Evolutionary conservation across 2,329 filamentous ascomycete genomes (phyloP).

Genomic region (Tympanopsis confertula): DNA sequence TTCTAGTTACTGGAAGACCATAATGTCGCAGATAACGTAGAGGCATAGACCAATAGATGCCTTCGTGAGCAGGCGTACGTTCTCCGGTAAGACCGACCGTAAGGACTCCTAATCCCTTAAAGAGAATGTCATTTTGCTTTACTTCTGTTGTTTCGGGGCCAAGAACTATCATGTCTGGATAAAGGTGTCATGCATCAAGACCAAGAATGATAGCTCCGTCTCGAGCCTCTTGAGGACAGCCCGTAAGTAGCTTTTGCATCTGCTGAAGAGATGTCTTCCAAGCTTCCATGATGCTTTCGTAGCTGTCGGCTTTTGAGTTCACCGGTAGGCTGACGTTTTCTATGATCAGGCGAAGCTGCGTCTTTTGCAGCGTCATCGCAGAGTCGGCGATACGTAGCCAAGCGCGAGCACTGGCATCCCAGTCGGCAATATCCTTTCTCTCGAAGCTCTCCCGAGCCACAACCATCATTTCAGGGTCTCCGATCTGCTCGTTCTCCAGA

Average conservation of each 20-base stretch:
- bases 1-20: no score
- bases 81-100: no score
- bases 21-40: no score
- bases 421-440: conserved; percentile 15
- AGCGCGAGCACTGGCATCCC: conserved; percentile 23
- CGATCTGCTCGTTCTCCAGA: background rate
- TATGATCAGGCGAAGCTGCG: conserved; percentile 14
- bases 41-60: no score
- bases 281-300: conserved; percentile 13
- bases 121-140: no score
- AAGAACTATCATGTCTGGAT: conserved; percentile 16
- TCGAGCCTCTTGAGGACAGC: conserved; percentile 11
- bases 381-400: conserved; percentile 21
- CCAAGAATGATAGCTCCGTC: conserved; percentile 14
- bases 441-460: conserved; percentile 8
- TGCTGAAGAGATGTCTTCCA: conserved; percentile 14
- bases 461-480: background rate
- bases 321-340: conserved; percentile 14
- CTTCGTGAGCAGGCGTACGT: no score
- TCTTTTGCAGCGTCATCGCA: conserved; percentile 11
- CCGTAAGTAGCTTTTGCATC: conserved; percentile 14
- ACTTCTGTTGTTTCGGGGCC: no score
- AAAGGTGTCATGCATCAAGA: conserved; percentile 20
- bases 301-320: conserved; percentile 9
- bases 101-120: no score